Evolutionary conservation across 208 protist species (phyloP).

Genomic region (Leishmania gerbilli): DNA sequence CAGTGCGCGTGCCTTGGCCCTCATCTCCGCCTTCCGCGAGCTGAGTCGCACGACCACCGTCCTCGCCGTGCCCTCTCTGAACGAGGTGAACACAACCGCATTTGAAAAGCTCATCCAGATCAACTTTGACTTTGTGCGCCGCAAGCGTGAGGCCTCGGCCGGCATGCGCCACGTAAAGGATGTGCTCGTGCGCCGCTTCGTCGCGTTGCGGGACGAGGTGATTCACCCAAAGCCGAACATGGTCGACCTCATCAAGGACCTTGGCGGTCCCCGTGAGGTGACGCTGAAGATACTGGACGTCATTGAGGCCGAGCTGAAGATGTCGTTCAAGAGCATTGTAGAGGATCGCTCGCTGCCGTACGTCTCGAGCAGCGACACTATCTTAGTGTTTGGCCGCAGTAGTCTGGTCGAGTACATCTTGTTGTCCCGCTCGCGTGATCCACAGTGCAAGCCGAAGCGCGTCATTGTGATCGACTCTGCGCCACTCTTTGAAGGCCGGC

Average conservation of each 20-base stretch:
- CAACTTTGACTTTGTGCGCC: conserved; percentile 76
- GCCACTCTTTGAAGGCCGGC: conserved; percentile 92
- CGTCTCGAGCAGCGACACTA: conserved; percentile 68
- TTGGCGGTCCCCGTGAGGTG: conserved; percentile 47
- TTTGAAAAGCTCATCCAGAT: conserved; percentile 66
- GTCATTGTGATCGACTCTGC: conserved; percentile 96
- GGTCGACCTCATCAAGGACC: conserved; percentile 30
- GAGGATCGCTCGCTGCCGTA: conserved; percentile 73
- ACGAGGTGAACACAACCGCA: conserved; percentile 44
- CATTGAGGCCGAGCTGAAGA: conserved; percentile 60
- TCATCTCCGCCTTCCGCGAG: conserved; percentile 65
- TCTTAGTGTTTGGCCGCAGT: conserved; percentile 83
- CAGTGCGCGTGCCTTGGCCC: conserved; percentile 72
- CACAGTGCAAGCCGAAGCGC: conserved; percentile 47
- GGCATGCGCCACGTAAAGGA: conserved; percentile 81
- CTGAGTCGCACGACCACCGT: conserved; percentile 55
- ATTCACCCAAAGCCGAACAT: conserved; percentile 30
- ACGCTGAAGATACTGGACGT: conserved; percentile 46
- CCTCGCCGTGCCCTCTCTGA: conserved; percentile 43
- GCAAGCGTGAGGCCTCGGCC: conserved; percentile 56
- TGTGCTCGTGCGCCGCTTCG: conserved; percentile 56
- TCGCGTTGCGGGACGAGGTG: conserved; percentile 42
- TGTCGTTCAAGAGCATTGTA: conserved; percentile 76
- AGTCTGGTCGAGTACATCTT: conserved; percentile 75
- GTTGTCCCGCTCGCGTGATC: conserved; percentile 48